Base-by-base conservation (phyloP, 805 yeast genomes). In the Candida insectalens region DNA sequence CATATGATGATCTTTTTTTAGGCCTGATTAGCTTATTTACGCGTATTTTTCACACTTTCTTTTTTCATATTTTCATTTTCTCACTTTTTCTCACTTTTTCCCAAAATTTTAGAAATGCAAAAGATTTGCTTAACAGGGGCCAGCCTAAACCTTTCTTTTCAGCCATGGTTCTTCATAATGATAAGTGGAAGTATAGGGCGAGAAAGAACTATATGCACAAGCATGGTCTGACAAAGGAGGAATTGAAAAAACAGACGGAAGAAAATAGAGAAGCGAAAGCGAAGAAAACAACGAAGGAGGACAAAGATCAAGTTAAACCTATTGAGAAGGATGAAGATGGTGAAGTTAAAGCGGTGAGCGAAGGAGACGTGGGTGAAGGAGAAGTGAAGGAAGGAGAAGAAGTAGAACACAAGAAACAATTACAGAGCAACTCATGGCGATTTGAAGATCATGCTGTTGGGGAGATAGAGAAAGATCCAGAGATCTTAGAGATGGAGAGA, bases 161-260 rank as follows among this genome's bases (percentile, higher is more conserved):
- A 20, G 31, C 10, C 4, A 69, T 69, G 76, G 76, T 69, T 8
- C 51, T 70, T 10, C 75, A 69, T 40, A 69, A 69, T 45, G 64
- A 59, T 33, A 69, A 69, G 48, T 69, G 76, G 75, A 70, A 69
- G 36, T 51, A 59, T 31, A 63, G 59, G 37, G 71, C 72, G 12
- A 67, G 62, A 34, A 45, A 48, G 25, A 49, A 57, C 13, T 66
- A 66, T 38, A 43, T 59, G 47, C 47, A 56, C 28, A 69, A 70
- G 42, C 74, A 69, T 42, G 67, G 66, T 1, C 37, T 47, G 5
- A n/a, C n/a, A n/a, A n/a, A n/a, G n/a, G 32, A 34, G 13, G 34
- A 22, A 13, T 26, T 34, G 21, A 21, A 34, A 23, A 36, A 38
- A 13, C 44, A 40, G 4, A 26, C 18, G 15, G 15, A 28, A 10